Conservation (phyloP, 331 rosid genomes). For the Ulmus americana region DNA sequence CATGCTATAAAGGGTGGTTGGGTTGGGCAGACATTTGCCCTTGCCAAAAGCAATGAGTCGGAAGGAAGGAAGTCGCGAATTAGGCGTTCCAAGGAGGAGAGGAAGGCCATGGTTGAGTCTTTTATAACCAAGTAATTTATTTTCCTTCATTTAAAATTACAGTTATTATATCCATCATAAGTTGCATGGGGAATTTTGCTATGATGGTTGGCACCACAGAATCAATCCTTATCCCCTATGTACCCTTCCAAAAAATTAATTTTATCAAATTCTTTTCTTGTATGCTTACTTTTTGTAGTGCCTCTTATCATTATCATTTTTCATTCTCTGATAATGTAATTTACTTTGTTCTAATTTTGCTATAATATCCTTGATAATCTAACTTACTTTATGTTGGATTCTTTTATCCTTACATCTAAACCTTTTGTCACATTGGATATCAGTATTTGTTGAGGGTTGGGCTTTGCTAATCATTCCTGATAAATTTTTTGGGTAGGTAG, state of each 20-base stretch:
- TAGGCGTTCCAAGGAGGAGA: conserved; percentile 82
- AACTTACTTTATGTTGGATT: too few species aligned
- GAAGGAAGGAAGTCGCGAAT: conserved; percentile 71
- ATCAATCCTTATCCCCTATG: not conserved
- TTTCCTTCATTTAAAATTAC: conserved; percentile 5
- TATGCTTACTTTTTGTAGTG: not conserved
- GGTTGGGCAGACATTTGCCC: conserved; percentile 78
- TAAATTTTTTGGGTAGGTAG: too few species aligned
- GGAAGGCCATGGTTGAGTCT: conserved; percentile 82
- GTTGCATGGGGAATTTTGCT: not conserved
- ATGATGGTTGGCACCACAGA: not conserved
- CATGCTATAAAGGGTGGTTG: conserved; percentile 64
- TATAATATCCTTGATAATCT: too few species aligned
- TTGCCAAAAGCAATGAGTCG: conserved; percentile 71
- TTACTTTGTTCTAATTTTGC: too few species aligned
- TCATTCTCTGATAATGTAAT: too few species aligned
- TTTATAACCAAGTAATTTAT: conserved; percentile 65
- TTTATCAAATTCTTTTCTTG: not conserved
- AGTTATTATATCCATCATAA: not conserved
- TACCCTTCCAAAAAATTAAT: not conserved
- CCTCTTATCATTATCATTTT: too few species aligned
- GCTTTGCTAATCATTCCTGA: too few species aligned
- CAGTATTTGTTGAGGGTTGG: too few species aligned
- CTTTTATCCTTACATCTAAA: too few species aligned
- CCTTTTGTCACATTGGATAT: too few species aligned